These are phyloP conservation scores for Tephrocybe sp. DNA, from an alignment of 768 basidiomycete genomes.

Conservation along the genomic window DNA sequence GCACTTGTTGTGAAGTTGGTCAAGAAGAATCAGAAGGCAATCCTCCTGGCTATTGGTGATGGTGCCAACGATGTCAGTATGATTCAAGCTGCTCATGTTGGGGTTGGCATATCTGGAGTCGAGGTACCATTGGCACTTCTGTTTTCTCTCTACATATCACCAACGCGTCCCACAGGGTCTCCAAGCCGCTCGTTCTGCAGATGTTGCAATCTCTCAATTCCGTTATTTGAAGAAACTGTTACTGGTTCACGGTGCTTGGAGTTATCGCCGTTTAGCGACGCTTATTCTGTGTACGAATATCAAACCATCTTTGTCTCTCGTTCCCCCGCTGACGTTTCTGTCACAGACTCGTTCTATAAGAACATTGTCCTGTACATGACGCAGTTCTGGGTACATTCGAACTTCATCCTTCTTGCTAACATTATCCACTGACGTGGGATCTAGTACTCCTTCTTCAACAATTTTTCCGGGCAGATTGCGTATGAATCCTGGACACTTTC, in stretches of 20 bases:
- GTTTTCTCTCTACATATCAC: not conserved
- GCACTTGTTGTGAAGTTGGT: slow-evolving; percentile 98
- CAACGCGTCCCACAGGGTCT: slow-evolving; percentile 61
- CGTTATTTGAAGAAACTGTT: slow-evolving; percentile 91
- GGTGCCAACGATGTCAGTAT: slow-evolving; percentile 99
- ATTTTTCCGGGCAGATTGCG: slow-evolving; percentile 97
- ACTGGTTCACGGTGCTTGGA: slow-evolving; percentile 98
- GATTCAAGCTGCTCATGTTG: slow-evolving; percentile 99
- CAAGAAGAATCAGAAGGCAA: slow-evolving; percentile 92
- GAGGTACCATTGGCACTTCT: slow-evolving; percentile 53
- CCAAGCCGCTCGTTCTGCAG: slow-evolving; percentile 97
- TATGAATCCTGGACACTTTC: slow-evolving; percentile 99
- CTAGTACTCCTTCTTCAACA: slow-evolving; percentile 99
- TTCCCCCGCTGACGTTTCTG: slow-evolving; percentile 11
- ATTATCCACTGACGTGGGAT: not conserved
- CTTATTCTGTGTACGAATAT: slow-evolving; percentile 83
- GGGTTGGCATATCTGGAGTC: slow-evolving; percentile 96
- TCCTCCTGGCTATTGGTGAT: slow-evolving; percentile 95
- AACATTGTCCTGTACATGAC: slow-evolving; percentile 99
- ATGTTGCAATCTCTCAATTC: slow-evolving; percentile 98
- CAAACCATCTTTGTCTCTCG: too few species aligned
- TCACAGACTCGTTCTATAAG: slow-evolving; percentile 94
- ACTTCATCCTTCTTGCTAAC: not conserved
- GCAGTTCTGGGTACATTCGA: slow-evolving; percentile 83
- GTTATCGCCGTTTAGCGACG: slow-evolving; percentile 92